A percentile compares a stretch with the other conserved stretches of the same genome.
Evolutionary conservation across 768 basidiomycete genomes (phyloP).

Genomic region (Suillus decipiens): DNA sequence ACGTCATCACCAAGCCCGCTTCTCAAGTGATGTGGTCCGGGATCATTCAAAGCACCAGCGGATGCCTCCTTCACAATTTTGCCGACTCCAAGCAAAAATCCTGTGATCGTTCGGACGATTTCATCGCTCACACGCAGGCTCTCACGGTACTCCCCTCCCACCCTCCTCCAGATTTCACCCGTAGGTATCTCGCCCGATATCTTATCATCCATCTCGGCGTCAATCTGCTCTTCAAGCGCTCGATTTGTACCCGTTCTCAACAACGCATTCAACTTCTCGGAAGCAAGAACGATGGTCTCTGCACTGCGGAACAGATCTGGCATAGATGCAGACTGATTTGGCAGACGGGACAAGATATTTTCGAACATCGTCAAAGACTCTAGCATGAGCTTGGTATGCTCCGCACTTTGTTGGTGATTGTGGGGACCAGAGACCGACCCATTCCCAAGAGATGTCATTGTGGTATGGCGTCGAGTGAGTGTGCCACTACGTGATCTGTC

Average conservation of each 20-base stretch:
- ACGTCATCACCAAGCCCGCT: slow-evolving; percentile 59
- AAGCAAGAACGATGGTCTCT: slow-evolving; percentile 59
- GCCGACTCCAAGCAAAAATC: slow-evolving; percentile 74
- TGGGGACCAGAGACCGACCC: slow-evolving; percentile 16
- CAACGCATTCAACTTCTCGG: slow-evolving; percentile 67
- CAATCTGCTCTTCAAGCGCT: slow-evolving; percentile 74
- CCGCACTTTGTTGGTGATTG: slow-evolving; percentile 35
- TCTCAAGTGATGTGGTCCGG: slow-evolving; percentile 45
- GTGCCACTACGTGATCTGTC: slow-evolving; percentile 18
- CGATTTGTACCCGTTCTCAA: slow-evolving; percentile 55
- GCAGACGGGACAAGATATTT: slow-evolving; percentile 57
- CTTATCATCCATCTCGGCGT: slow-evolving; percentile 67
- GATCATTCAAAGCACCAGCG: slow-evolving; percentile 29
- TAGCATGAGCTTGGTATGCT: slow-evolving; percentile 71
- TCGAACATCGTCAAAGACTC: slow-evolving; percentile 75
- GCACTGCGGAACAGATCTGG: slow-evolving; percentile 63
- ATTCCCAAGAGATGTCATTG: slow-evolving; percentile 21
- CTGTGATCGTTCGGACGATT: slow-evolving; percentile 73
- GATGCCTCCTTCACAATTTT: slow-evolving; percentile 62
- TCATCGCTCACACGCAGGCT: slow-evolving; percentile 75
- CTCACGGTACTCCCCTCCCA: slow-evolving; percentile 75
- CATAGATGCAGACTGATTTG: slow-evolving; percentile 43
- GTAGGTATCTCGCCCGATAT: slow-evolving; percentile 23
- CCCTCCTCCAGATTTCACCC: slow-evolving; percentile 60
- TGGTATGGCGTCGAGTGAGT: slow-evolving; percentile 17